Base-by-base conservation (phyloP, 352 stramenopile genomes). In the Ochromonadaceae sp. region DNA sequence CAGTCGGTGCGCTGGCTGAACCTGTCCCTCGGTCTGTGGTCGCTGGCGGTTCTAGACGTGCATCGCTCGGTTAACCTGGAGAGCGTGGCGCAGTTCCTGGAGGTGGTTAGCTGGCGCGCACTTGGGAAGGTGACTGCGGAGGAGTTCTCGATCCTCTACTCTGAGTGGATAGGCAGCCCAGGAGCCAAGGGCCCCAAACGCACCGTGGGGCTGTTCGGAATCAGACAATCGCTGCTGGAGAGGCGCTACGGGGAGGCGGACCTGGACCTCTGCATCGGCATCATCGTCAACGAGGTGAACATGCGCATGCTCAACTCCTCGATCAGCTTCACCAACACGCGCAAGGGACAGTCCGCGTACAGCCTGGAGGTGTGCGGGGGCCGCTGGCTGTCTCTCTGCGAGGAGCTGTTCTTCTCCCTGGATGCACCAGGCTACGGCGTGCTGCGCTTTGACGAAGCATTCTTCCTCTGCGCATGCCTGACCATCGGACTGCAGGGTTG, bases 131-230 rank as follows among this genome's bases (percentile, higher is more conserved):
- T 63, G 36, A 63, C 12, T 3, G 35, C n/a, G 31, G 55, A 63
- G 14, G 55, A 63, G 22, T 63, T 63, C 28, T 50, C 55, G 39
- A 10, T 50, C 9, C 25, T 63, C 5, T 50, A 52, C 26, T 14
- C 9, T 34, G 55, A 63, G 31, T 63, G 55, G 55, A 52, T 63
- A 14, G n/a, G n/a, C n/a, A n/a, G n/a, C n/a, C n/a, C n/a, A n/a
- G n/a, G n/a, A n/a, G n/a, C n/a, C n/a, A n/a, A 22, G 35, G 31
- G 2, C 9, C 15, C 17, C 25, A 57, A 26, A 12, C 7, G 31
- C n/a, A n/a, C 36, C 25, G 20, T 25, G 22, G 14, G 20, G 30
- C 17, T 63, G 15, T 30, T 12, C 9, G 31, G n/a, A 2, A 15
- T 63, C 5, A 22, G 55, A 7, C 5, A 4, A 25, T 22, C 52